Conservation (phyloP, 1,284 basidiomycete genomes). For the Tilletia setariae region DNA sequence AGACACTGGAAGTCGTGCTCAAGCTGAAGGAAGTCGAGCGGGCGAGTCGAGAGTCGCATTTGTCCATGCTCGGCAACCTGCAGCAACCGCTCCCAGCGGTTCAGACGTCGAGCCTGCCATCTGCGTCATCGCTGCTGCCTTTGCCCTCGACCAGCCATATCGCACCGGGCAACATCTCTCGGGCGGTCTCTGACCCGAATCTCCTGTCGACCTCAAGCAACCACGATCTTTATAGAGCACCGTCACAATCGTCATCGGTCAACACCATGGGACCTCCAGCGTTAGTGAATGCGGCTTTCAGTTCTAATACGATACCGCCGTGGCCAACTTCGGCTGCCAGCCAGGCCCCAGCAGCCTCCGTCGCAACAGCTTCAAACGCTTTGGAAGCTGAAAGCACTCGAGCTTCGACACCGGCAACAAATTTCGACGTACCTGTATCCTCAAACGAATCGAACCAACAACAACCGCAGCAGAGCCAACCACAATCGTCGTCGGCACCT, state of each 20-base stretch:
- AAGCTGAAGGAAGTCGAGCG: constrained; percentile 46
- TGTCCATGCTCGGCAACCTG: constrained; percentile 20
- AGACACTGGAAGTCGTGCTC: constrained; percentile 48
- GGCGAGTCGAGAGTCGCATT: constrained; percentile 44
- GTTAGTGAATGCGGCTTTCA: too few relatives aligned
- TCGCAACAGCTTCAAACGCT: too few relatives aligned
- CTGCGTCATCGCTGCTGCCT: not conserved
- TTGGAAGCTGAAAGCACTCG: too few relatives aligned
- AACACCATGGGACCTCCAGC: not conserved
- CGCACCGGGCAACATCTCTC: not conserved
- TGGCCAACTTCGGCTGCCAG: too few relatives aligned
- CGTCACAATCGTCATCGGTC: not conserved
- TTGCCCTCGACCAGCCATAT: not conserved
- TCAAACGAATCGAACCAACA: too few relatives aligned
- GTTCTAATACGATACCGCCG: too few relatives aligned
- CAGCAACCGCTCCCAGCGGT: constrained; percentile 17
- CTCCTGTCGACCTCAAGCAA: not conserved
- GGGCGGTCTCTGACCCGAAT: not conserved
- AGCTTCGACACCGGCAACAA: constrained; percentile 3
- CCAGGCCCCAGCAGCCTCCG: too few relatives aligned
- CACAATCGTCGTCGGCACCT: not conserved
- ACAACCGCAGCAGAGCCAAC: too few relatives aligned
- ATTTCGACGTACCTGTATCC: too few relatives aligned
- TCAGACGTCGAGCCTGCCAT: not conserved
- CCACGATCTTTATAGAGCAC: not conserved